Conservation (phyloP, 1,139 yeast species). For the Geotrichum macrosporum region DNA sequence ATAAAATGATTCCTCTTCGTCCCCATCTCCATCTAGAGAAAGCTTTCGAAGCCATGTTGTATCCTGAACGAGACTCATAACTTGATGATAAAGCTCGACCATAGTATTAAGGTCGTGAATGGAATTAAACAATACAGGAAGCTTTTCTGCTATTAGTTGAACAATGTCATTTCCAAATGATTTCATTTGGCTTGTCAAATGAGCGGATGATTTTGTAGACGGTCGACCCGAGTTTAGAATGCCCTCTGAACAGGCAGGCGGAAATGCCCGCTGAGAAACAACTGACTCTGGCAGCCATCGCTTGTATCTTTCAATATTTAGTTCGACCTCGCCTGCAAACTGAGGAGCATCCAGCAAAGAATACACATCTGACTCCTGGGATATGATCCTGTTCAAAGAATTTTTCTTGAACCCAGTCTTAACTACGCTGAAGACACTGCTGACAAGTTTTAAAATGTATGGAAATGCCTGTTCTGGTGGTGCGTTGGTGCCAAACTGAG, state of each 20-base stretch:
- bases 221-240: slow-evolving; percentile 16
- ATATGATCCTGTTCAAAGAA: slow-evolving; percentile 24
- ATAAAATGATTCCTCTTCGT: slow-evolving; percentile 22
- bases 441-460: slow-evolving; percentile 23
- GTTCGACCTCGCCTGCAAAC: slow-evolving; percentile 24
- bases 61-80: slow-evolving; percentile 26
- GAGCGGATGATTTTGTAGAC: slow-evolving; percentile 20
- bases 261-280: slow-evolving; percentile 53
- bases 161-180: slow-evolving; percentile 23
- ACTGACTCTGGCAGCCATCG: slow-evolving; percentile 79
- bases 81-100: slow-evolving; percentile 25
- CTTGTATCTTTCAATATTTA: slow-evolving; percentile 64
- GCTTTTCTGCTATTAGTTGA: slow-evolving; percentile 17
- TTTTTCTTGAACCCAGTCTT: slow-evolving; percentile 28
- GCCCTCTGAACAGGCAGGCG: slow-evolving; percentile 22
- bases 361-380: slow-evolving; percentile 28
- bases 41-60: slow-evolving; percentile 23
- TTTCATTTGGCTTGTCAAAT: slow-evolving; percentile 12
- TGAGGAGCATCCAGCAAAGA: slow-evolving; percentile 29
- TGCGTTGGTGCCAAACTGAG: slow-evolving; percentile 3
- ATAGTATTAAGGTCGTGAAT: slow-evolving; percentile 22
- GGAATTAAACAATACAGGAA: slow-evolving; percentile 21
- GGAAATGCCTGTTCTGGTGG: slow-evolving; percentile 10
- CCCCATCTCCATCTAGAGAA: slow-evolving; percentile 7
- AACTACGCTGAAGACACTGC: slow-evolving; percentile 25